These are phyloP conservation scores for Fusarium protoensiforme DNA, from an alignment of 2,329 filamentous ascomycete species.

Conservation along the genomic window DNA sequence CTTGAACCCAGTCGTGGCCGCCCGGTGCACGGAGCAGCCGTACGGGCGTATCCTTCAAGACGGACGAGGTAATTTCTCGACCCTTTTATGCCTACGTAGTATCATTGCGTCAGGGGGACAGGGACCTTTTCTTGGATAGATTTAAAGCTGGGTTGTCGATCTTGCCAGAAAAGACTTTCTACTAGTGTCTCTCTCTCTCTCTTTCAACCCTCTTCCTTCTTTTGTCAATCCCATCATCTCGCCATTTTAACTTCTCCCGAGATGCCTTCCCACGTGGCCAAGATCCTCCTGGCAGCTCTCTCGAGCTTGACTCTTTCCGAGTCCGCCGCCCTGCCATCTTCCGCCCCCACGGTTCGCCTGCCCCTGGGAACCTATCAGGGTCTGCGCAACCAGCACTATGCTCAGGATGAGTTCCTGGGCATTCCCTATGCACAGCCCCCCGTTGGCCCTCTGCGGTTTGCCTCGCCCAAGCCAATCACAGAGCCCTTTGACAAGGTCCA, in stretches of 20 bases:
- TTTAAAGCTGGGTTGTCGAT: neutral
- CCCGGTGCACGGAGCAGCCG: neutral
- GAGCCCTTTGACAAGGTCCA: conserved; percentile 53
- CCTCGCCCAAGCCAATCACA: conserved; percentile 61
- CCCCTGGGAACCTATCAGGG: conserved; percentile 61
- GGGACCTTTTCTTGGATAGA: neutral
- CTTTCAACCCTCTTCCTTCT: neutral
- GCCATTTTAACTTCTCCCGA: neutral
- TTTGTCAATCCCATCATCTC: neutral
- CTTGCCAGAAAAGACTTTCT: neutral
- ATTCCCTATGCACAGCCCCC: conserved; percentile 67
- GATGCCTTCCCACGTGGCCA: conserved; percentile 29
- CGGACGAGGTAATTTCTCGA: neutral
- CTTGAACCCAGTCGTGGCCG: neutral
- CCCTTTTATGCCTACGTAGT: neutral
- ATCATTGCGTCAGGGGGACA: neutral
- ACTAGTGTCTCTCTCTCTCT: neutral
- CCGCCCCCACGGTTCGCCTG: conserved; percentile 12
- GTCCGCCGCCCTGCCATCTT: neutral
- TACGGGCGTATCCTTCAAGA: neutral
- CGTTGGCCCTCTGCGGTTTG: conserved; percentile 65
- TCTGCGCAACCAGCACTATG: conserved; percentile 42
- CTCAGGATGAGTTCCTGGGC: conserved; percentile 64
- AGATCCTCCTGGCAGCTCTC: conserved; percentile 24
- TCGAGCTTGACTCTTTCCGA: conserved; percentile 16